Conservation (phyloP, 805 yeast genomes). For the Barnettozyma populi region DNA sequence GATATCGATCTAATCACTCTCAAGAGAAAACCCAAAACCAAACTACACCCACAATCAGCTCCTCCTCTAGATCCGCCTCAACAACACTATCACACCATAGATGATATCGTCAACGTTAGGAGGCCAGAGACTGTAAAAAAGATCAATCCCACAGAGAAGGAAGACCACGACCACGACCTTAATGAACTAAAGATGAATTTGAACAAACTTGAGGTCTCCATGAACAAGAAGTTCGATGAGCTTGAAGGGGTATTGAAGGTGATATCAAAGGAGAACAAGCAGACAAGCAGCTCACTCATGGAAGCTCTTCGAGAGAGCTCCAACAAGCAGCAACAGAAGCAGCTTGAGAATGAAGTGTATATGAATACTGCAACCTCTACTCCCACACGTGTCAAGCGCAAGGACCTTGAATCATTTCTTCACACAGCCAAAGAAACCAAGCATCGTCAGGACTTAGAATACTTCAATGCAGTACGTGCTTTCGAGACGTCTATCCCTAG, state of each 20-base stretch:
- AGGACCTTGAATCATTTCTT: slow-evolving; percentile 37
- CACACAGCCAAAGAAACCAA: slow-evolving; percentile 37
- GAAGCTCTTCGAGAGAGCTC: slow-evolving; percentile 2
- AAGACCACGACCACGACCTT: not conserved
- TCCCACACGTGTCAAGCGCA: slow-evolving; percentile 9
- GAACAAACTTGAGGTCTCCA: slow-evolving; percentile 4
- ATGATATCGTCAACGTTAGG: slow-evolving; percentile 12
- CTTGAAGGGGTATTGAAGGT: slow-evolving; percentile 9
- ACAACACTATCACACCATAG: not conserved
- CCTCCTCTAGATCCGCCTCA: not conserved
- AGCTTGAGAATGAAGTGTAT: not conserved
- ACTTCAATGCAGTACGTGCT: slow-evolving; percentile 44
- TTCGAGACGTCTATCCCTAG: slow-evolving; percentile 37
- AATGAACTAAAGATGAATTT: slow-evolving; percentile 2
- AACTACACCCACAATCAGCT: not conserved
- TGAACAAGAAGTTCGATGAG: slow-evolving; percentile 7
- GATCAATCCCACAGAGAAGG: not conserved
- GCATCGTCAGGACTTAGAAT: slow-evolving; percentile 35
- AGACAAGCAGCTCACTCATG: slow-evolving; percentile 1
- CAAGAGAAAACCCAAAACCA: slow-evolving; percentile 9
- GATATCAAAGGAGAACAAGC: slow-evolving; percentile 7
- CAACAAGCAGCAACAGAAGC: slow-evolving; percentile 2
- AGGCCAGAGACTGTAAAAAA: slow-evolving; percentile 1
- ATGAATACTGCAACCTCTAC: not conserved
- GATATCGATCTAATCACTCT: slow-evolving; percentile 15